Evolutionary conservation across 2,329 filamentous ascomycete species (phyloP), one percentile per base, ranked within the genome.

Genomic region (Lecanicillium sp.): DNA sequence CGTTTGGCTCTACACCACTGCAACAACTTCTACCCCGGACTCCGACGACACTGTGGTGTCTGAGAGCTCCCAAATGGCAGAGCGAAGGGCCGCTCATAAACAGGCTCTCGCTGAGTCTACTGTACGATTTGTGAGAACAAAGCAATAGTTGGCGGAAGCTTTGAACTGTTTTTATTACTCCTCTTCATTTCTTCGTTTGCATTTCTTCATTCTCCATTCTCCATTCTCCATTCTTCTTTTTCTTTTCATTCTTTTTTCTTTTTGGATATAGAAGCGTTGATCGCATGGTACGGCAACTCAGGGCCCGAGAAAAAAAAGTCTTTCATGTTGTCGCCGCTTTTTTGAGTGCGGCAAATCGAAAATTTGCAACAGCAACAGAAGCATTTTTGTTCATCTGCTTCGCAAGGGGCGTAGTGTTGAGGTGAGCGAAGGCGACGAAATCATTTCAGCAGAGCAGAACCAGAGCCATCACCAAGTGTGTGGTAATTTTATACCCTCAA

Each of bases 91-190:
- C 9, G 49, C 44, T 7, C 49, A 48, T 21, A 36, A 36, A 12
- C 40, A 19, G 27, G 49, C 49, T 19, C 33, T 48, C 19, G 44
- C 44, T 4, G 27, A 51, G 15, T 43, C 49, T 5, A 32, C 37
- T 41, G 49, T 51, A 24, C 49, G 49, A 37, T 51, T 51, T 44
- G 32, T 51, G n/a, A 23, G 44, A 43, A 26, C 37, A 39, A 40
- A 20, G n/a, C 29, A 24, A 36, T 27, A 50, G 30, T 29, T 15
- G 30, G 6, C 35, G 21, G 12, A 29, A 15, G 29, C 30, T 29
- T 48, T 48, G 21, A 21, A 27, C 38, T 42, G 29, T 41, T 8
- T 42, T 33, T 37, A 42, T 30, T 43, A 19, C 7, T 24, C 17
- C 35, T 24, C 24, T 32, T 38, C 38, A 10, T n/a, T n/a, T 7